A percentile compares a stretch with the other conserved stretches of the same genome.
Conservation (phyloP, 192 early-diverging fungal species). For the Dissophora globulifera region DNA sequence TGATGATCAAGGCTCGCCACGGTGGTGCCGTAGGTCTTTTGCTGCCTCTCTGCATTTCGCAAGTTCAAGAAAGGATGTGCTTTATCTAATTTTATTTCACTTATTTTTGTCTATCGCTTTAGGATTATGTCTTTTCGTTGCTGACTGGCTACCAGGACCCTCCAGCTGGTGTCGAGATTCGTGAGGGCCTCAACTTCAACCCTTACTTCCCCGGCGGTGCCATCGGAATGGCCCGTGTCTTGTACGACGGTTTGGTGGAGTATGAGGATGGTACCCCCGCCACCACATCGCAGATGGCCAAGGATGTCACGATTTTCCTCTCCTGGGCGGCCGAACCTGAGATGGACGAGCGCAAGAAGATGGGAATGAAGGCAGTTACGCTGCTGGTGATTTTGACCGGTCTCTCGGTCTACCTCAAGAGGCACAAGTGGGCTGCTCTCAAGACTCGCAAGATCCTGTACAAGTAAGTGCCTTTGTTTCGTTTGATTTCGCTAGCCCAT, state of each 20-base stretch:
- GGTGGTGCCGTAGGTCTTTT: slow-evolving; percentile 77
- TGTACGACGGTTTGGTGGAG: slow-evolving; percentile 95
- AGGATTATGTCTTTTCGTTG: slow-evolving; percentile 96
- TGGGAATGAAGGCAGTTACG: slow-evolving; percentile 89
- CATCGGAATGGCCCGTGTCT: slow-evolving; percentile 93
- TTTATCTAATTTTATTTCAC: neutral
- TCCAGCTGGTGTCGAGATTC: slow-evolving; percentile 91
- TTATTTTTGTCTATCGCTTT: neutral
- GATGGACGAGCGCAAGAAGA: slow-evolving; percentile 96
- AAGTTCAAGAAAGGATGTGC: neutral
- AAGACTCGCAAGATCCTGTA: slow-evolving; percentile 96
- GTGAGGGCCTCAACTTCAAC: slow-evolving; percentile 98
- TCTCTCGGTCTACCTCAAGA: slow-evolving; percentile 90
- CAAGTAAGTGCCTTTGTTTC: no score
- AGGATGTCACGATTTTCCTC: slow-evolving; percentile 95
- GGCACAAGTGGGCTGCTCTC: slow-evolving; percentile 90
- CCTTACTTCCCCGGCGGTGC: slow-evolving; percentile 99
- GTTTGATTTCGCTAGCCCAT: no score
- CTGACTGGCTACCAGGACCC: slow-evolving; percentile 95
- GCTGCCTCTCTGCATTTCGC: neutral
- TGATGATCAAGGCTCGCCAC: slow-evolving; percentile 95
- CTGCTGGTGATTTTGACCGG: slow-evolving; percentile 76
- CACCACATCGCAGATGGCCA: slow-evolving; percentile 95
- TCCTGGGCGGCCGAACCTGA: slow-evolving; percentile 98
- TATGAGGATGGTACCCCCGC: slow-evolving; percentile 97